Base-by-base conservation (phyloP, 371 early-diverging fungal species). In the Hamiltosporidium tvaerminnensis region DNA sequence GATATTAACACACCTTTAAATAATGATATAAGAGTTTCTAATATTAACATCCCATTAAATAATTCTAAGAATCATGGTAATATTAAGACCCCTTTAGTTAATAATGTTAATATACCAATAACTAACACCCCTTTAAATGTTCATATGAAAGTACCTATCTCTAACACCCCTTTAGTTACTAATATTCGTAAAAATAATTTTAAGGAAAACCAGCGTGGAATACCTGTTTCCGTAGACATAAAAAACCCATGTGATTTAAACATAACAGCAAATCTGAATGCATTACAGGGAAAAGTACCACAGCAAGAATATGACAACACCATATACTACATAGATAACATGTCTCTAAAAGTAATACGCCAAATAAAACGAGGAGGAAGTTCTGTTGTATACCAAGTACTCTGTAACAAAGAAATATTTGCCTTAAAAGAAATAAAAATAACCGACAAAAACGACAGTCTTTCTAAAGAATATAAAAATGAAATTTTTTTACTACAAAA, bases 331-430 rank as follows among this genome's bases (percentile, higher is more conserved):
- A 41, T 75, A 2, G 75, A 76, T 38, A 60, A 63, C 9, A 65
- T 56, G 44, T 64, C 67, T 38, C 56, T 74, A 0, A 41, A 55
- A 33, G 65, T 68, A 14, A 59, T 77, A 1, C 39, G 65, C 30
- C 61, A 57, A 30, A 72, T 77, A 61, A 75, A 73, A 14, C 75
- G 75, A 54, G 78, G 78, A 36, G 78, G 78, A 49, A 68, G 70
- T 48, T 59, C 62, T 31, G 68, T 63, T 41, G 78, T 77, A 14
- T 75, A 71, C 49, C 70, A 73, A 53, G 76, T 77, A 23, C 60
- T 74, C 9, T 59, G 63, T 3, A 66, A 69, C 30, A 65, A 67
- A 52, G 64, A 75, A 50, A 61, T 77, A 9, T 77, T 68, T 62
- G 78, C 78, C 0, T 60, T 77, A 35, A 77, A 77, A 59, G 63